Evolutionary conservation across 345 rosid genomes (phyloP), one percentile per base, ranked within the genome.

Genomic region (rapeseed (Brassica napus)): DNA sequence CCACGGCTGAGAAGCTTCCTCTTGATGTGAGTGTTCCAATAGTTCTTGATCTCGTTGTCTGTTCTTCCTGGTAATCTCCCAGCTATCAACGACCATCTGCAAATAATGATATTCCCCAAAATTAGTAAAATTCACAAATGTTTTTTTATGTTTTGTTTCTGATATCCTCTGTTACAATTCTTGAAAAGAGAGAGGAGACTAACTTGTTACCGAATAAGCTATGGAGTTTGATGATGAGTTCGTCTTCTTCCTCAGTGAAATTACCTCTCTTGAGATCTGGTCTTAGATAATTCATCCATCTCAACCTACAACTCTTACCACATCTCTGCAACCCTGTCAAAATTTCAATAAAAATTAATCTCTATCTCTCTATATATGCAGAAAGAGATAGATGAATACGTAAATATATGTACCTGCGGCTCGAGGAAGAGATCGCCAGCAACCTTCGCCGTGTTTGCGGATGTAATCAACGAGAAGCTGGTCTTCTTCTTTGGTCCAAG

Each of bases 401-500:
- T 5, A 54, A 24, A 8, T 59, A 8, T 59, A 31, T 54, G 30
- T 37, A 90, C 94, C 98, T 23, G 98, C 98, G 59, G 98, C 83
- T 76, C 87, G 90, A 58, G 98, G 98, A 54, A 91, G 94, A 74
- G 98, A 93, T 9, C 96, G 87, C 98, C 98, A 93, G 84, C 94
- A 91, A 30, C 98, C 98, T 81, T 93, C 97, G 35, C 98, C 98
- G 16, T 93, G 94, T 69, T 75, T 47, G 39, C 97, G 90, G 80
- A 93, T 93, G 61, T 91, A 88, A 60, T 89, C 89, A 75, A 91
- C 82, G 35, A 93, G 94, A 72, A 91, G 92, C 59, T 86, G 87
- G 76, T 93, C 97, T 83, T 93, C 97, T 35, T 92, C 97, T 72
- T 91, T 93, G 37, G 93, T 91, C 98, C 98, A 93, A 12, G 98